These are phyloP conservation scores for Botryotinia narcissicola DNA, from an alignment of 2,329 filamentous ascomycete genomes.

Conservation along the genomic window DNA sequence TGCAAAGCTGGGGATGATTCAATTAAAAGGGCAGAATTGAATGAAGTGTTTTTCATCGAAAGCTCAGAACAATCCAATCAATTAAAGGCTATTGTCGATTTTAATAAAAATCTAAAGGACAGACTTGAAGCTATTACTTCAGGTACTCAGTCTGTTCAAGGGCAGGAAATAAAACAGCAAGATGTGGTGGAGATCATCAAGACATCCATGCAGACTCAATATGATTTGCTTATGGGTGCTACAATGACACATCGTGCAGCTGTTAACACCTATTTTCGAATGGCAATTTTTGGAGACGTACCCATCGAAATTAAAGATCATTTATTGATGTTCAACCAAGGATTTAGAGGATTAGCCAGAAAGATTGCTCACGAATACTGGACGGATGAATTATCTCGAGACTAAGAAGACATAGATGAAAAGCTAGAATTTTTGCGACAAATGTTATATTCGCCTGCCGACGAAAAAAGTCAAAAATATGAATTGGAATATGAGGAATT, in stretches of 20 bases:
- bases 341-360: neutral
- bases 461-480: neutral
- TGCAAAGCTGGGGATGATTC: neutral
- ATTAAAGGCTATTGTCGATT: neutral
- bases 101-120: neutral
- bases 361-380: neutral
- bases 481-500: neutral
- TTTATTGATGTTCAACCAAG: neutral
- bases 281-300: neutral
- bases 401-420: slow-evolving; percentile 5
- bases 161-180: neutral
- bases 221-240: neutral
- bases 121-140: neutral
- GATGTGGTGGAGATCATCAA: neutral
- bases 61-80: neutral
- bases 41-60: neutral
- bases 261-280: neutral
- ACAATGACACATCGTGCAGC: neutral
- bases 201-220: neutral
- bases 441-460: neutral
- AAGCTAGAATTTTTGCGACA: neutral
- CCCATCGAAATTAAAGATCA: neutral
- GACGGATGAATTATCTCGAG: neutral
- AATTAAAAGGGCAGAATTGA: neutral
- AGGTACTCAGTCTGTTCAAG: too few relatives aligned